Evolutionary conservation across 73 alveolate genomes (phyloP), one percentile per base, ranked within the genome.

Genomic region (Diophrys sp.): DNA sequence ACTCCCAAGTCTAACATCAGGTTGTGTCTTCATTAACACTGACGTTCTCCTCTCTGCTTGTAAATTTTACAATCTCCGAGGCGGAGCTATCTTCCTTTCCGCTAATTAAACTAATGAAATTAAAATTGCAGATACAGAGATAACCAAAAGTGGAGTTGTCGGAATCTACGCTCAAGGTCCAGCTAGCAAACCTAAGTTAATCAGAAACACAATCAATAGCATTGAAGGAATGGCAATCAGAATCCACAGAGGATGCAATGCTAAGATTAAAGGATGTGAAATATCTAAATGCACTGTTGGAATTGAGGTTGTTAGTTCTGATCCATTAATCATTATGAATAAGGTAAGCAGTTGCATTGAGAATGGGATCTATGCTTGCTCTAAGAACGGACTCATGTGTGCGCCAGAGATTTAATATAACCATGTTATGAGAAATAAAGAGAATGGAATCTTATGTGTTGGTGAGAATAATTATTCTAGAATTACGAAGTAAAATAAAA

Each of bases 381-480:
- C 87, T 29, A 85, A 89, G 70, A 73, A 74, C 54, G 81, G 69
- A 29, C 66, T 56, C 25, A 71, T 89, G 28, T 89, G 94, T 55
- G 93, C 87, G 71, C 89, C 91, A 44, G 62, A 66, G 26, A 86
- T 89, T 34, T 80, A 73, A 79, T 73, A 56, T 56, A 89, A 89
- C 75, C 79, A 31, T 53, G 81, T 95, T 74, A 85, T 91, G 69
- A 90, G 81, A 75, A 95, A 96, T 75, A 95, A 85, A 69, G 95
- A 89, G 44, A 94, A 94, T 87, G 99, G 98, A 14, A 75, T 96
- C 55, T 83, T 90, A 72, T 87, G 95, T 28, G 87, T 88, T 56
- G 99, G 99, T 30, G 75, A 85, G 26, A 81, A 79, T 69, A 93
- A 95, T 83, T 78, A 72, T 78, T 78, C 98, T 56, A 74, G 78